Conservation (phyloP, 176 grass and related monocot genomes). For the Phoenix roebelenii region DNA sequence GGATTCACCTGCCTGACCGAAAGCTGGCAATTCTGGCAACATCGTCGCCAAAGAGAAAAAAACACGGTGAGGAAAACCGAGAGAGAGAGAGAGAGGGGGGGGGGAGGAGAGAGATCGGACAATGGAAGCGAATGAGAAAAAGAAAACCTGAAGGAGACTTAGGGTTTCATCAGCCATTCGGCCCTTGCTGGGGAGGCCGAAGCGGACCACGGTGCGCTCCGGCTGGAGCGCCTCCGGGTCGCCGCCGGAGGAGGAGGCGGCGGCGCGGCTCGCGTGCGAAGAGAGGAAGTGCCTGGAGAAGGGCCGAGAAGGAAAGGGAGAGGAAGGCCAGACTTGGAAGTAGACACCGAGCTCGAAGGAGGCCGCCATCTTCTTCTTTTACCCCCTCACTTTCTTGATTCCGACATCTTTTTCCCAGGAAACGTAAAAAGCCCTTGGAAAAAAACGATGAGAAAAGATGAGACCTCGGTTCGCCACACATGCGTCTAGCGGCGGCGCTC, state of each 20-base stretch:
- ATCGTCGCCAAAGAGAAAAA: not conserved
- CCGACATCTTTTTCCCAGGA: not conserved
- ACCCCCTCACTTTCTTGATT: not conserved
- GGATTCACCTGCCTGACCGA: constrained; percentile 73
- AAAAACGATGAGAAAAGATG: too few relatives aligned
- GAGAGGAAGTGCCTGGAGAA: not conserved
- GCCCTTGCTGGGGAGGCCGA: constrained; percentile 89
- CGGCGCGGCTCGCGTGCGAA: constrained; percentile 6
- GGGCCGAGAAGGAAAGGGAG: not conserved
- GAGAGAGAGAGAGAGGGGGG: not conserved
- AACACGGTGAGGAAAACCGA: not conserved
- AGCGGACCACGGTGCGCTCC: constrained; percentile 54
- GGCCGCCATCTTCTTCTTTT: not conserved
- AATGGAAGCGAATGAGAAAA: not conserved
- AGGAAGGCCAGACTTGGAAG: not conserved
- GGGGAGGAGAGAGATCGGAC: too few relatives aligned
- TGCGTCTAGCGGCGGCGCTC: too few relatives aligned
- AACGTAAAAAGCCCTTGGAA: too few relatives aligned
- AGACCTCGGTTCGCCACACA: too few relatives aligned
- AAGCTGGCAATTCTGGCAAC: constrained; percentile 67
- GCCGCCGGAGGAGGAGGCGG: constrained; percentile 4
- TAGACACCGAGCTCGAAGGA: constrained; percentile 1
- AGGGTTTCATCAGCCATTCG: constrained; percentile 90
- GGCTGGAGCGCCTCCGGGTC: not conserved
- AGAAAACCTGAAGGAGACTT: constrained; percentile 60